Conservation (phyloP, 75 land plant species). For the Pinus albicaulis region DNA sequence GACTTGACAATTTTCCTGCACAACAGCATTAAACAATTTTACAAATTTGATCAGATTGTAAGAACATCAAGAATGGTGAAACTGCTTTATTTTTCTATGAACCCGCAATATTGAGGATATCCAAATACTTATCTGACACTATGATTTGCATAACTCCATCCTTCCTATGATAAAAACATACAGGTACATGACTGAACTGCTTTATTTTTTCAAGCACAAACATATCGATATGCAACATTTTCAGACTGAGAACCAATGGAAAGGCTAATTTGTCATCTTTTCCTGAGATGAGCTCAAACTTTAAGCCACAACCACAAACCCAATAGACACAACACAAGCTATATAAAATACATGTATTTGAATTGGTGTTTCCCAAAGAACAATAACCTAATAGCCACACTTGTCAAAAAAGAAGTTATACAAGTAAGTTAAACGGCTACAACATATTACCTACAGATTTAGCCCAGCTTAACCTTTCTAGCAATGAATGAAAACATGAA, state of each 20-base stretch:
- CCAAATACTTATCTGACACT: neutral
- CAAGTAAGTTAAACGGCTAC: too few relatives aligned
- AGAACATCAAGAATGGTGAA: neutral
- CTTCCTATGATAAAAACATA: neutral
- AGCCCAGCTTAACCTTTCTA: neutral
- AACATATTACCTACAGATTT: neutral
- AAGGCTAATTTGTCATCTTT: too few relatives aligned
- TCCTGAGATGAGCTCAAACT: too few relatives aligned
- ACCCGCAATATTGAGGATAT: slow-evolving; percentile 3
- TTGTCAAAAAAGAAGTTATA: too few relatives aligned
- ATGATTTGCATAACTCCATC: neutral
- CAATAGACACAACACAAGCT: too few relatives aligned
- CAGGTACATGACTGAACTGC: neutral
- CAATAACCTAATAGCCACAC: too few relatives aligned
- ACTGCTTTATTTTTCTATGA: neutral
- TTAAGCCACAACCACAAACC: too few relatives aligned
- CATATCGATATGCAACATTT: neutral
- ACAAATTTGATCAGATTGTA: slow-evolving; percentile 1
- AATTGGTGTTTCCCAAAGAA: too few relatives aligned
- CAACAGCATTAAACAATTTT: neutral
- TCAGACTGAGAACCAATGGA: too few relatives aligned
- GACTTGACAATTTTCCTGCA: slow-evolving; percentile 51
- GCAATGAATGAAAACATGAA: neutral
- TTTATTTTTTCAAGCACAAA: neutral
- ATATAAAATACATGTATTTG: too few relatives aligned